Base-by-base conservation (phyloP, 441 rosid species). In the Populus hybrid region DNA sequence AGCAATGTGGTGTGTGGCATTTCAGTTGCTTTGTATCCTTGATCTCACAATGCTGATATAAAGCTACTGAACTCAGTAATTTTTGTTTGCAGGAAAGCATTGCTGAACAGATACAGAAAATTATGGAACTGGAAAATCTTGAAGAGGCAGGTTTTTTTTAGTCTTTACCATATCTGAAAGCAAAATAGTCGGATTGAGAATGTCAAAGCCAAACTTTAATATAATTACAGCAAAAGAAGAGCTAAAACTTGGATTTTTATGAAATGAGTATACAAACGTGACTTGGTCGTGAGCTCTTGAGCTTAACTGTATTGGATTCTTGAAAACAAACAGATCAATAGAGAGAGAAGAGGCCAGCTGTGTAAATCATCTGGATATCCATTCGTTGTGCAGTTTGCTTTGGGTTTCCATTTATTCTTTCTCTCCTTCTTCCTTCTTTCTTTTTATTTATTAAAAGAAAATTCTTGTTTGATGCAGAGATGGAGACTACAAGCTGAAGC, bases 401-500 rank as follows among this genome's bases (percentile, higher is more conserved):
- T 42, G 40, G 2, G 21, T 32, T 21, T 5, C 26, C 35, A 24
- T 3, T 24, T 42, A 42, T 14, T 11, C 5, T 18, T 26, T n/a
- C 26, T 12, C 23, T 26, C 16, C 2, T 40, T 11, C 10, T 0
- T 35, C 8, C 4, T 42, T 11, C 12, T 10, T 3, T 30, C 32
- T 30, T 30, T 30, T 30, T 30, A 30, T 42, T 0, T 0, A 42
- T 42, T 42, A 10, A 42, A 42, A 3, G 50, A 42, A 42, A 42
- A 11, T 10, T 42, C 50, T 42, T 10, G 34, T 73, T 69, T 81
- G 69, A 70, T 30, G 69, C 88, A 95, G 99, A 91, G 87, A 82
- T 95, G 99, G 98, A 92, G 38, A 80, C 75, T 95, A 40, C 97
- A 93, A 86, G 97, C 95, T 40, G 98, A 93, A 85, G 99, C 98